These are phyloP conservation scores for Cladophialophora psammophila DNA, from an alignment of 2,329 filamentous ascomycete species.

Conservation along the genomic window DNA sequence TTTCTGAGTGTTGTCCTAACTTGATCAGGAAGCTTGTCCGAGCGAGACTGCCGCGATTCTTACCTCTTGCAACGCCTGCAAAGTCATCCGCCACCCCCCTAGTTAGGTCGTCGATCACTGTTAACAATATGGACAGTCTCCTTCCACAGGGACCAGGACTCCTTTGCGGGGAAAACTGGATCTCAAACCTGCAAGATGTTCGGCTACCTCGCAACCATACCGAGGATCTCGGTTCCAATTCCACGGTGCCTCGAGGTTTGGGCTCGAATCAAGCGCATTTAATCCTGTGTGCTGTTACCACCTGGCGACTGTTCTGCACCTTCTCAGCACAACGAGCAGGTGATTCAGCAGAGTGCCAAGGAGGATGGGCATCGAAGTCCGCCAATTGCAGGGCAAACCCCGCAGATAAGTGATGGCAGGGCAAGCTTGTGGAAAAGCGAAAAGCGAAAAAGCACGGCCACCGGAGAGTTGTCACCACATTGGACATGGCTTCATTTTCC, in stretches of 20 bases:
- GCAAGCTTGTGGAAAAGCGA: neutral
- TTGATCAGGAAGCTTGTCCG: no score
- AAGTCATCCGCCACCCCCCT: no score
- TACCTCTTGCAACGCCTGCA: no score
- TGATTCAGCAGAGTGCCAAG: conserved; percentile 1
- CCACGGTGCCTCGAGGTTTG: neutral
- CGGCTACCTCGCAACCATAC: neutral
- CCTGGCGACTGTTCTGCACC: neutral
- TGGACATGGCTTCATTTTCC: neutral
- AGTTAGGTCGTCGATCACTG: no score
- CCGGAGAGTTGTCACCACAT: neutral
- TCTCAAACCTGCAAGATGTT: neutral
- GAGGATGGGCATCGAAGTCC: neutral
- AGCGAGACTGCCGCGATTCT: no score
- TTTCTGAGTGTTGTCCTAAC: no score
- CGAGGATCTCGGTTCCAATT: neutral
- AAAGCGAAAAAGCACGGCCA: neutral
- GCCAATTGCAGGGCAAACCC: neutral
- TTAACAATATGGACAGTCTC: no score
- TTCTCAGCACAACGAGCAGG: neutral
- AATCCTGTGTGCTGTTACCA: neutral
- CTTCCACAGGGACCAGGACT: neutral
- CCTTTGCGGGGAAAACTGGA: neutral
- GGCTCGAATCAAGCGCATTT: neutral
- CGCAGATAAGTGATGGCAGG: neutral